phyloP scores from a whole-genome alignment of 2,329 filamentous ascomycete species.

The Cladosporium sp. region DNA sequence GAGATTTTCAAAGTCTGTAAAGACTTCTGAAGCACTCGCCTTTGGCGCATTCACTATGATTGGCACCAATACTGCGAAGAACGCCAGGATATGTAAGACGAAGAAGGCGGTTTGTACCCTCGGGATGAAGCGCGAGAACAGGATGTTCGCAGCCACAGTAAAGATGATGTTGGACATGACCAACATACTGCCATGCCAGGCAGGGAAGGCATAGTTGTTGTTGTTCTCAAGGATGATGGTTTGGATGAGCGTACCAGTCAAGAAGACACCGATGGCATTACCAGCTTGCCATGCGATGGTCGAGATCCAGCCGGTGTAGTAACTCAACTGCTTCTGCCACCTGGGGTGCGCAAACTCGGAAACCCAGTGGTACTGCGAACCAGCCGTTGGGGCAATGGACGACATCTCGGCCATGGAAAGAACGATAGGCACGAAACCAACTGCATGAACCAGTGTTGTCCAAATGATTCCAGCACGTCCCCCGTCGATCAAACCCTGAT shows the following conservation, averaged over 20 bases:
- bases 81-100: slow-evolving; percentile 26
- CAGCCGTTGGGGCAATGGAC: slow-evolving; percentile 22
- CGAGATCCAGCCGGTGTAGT: slow-evolving; percentile 26
- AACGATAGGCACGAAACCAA: slow-evolving; percentile 17
- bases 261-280: slow-evolving; percentile 20
- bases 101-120: slow-evolving; percentile 37
- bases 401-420: slow-evolving; percentile 42
- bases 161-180: slow-evolving; percentile 34
- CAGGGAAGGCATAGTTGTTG: slow-evolving; percentile 38
- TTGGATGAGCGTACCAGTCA: slow-evolving; percentile 20
- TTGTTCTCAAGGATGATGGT: slow-evolving; percentile 35
- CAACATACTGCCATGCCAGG: slow-evolving; percentile 47
- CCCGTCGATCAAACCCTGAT: slow-evolving; percentile 21
- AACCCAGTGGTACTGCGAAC: slow-evolving; percentile 34
- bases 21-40: slow-evolving; percentile 19
- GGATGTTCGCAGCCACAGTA: slow-evolving; percentile 28
- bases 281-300: slow-evolving; percentile 21
- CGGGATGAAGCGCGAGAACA: slow-evolving; percentile 20
- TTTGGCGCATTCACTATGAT: slow-evolving; percentile 16
- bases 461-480: slow-evolving; percentile 27
- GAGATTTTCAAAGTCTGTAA: slow-evolving; percentile 14
- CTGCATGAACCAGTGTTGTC: slow-evolving; percentile 21
- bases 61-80: slow-evolving; percentile 18
- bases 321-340: slow-evolving; percentile 39
- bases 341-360: slow-evolving; percentile 38